A percentile compares a stretch with the other conserved stretches of the same genome.
Evolutionary conservation across 768 basidiomycete genomes (phyloP).

Genomic region (Auriscalpium vulgare): DNA sequence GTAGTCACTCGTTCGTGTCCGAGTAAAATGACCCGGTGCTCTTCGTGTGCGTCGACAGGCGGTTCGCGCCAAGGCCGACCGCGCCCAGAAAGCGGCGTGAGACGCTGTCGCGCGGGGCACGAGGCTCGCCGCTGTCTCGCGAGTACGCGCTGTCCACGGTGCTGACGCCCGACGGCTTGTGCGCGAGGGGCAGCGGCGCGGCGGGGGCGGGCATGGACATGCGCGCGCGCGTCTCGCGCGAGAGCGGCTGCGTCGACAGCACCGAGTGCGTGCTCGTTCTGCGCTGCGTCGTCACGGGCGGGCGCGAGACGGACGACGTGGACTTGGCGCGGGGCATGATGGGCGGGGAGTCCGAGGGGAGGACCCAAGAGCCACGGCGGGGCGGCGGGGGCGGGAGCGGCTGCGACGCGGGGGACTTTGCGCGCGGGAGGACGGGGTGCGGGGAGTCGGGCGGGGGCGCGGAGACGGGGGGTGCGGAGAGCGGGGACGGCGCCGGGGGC

Average conservation of each 20-base stretch:
- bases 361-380: background rate
- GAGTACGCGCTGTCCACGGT: slow-evolving; percentile 28
- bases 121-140: slow-evolving; percentile 31
- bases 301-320: background rate
- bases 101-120: slow-evolving; percentile 7
- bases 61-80: slow-evolving; percentile 4
- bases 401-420: background rate
- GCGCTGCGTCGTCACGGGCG: slow-evolving; percentile 8
- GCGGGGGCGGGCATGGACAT: slow-evolving; percentile 2
- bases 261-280: background rate
- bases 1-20: background rate
- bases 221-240: background rate
- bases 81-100: slow-evolving; percentile 16
- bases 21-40: slow-evolving; percentile 15
- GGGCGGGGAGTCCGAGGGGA: background rate
- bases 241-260: background rate
- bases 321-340: background rate
- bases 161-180: slow-evolving; percentile 26
- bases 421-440: background rate
- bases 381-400: background rate
- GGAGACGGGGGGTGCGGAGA: background rate
- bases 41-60: slow-evolving; percentile 2
- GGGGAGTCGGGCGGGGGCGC: background rate
- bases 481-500: background rate
- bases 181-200: background rate